Evolutionary conservation across 2,329 filamentous ascomycete species (phyloP), one percentile per base, ranked within the genome.

Genomic region (Lizonia empirigonia): DNA sequence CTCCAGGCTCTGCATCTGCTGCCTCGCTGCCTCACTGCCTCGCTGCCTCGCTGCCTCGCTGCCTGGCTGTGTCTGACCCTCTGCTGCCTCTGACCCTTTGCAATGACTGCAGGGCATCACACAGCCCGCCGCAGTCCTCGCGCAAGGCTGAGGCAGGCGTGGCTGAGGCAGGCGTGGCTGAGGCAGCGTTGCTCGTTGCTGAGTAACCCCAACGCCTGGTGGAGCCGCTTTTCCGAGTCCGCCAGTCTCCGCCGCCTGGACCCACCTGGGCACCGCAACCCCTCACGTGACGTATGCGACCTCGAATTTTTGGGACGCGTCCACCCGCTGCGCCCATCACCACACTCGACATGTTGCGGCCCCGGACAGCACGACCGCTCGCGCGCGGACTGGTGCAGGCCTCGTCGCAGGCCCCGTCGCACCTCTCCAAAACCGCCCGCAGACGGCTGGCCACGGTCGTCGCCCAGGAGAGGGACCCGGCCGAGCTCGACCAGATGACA

Each of bases 401-500:
- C 33, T 56, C 61, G 4, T 56, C 58, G 22, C 62, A 54, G 18
- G 50, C 64, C 33, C 56, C 61, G 16, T 41, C 60, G 15, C 52
- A 62, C 33, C 49, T 52, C 36, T 26, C 42, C 16, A 35, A 36
- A 32, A n/a, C 37, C 18, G 19, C 41, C 45, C 34, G 40, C 47
- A 44, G 33, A 26, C 45, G 39, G 26, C 39, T 36, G 46, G 38
- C 45, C 27, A 50, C 49, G 49, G 38, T 58, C 29, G 18, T 15
- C 24, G 16, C 41, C 27, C 32, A 35, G 19, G 32, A 38, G 13
- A 33, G 90, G 85, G 92, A 97, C 70, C 90, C 91, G 12, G 87
- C 86, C 39, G 90, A 96, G 59, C 84, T 96, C 64, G 91, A 97
- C 73, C 81, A 88, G 60, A 87, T 97, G 66, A 96, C 92, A 7